Evolutionary conservation across 148 eudicot genomes (phyloP), one percentile per base, ranked within the genome.

Genomic region (Heliamphora exappendiculata): DNA sequence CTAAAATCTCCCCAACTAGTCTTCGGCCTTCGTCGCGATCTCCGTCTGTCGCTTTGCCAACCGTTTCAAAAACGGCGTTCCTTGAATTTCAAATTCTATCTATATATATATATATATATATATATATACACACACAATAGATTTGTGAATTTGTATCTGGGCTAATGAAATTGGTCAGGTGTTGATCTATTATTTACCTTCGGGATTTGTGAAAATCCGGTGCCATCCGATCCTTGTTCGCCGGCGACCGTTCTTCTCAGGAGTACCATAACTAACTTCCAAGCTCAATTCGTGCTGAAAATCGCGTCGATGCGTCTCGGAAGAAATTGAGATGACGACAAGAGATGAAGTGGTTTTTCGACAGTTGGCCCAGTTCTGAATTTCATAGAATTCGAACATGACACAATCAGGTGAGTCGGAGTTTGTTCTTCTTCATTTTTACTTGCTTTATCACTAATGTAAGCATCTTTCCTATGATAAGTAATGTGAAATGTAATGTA

Each of bases 391-490:
- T 24, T 11, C 53, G 8, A 49, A 17, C 57, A 70, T 70, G 74
- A 70, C 58, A 10, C 77, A 74, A 10, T 74, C 77, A 42, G 77
- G 77, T 74, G 37, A 74, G 77, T 4, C 73, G n/a, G n/a, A n/a
- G n/a, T n/a, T 39, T 49, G 31, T 17, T 3, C 8, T 50, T 51
- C 19, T 71, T 70, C 33, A 49, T 17, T 45, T 47, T 69, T 6
- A 10, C 19, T 50, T 6, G 3, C n/a, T 47, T 20, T 5, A 17
- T 47, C 8, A 47, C 24, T 5, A 57, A 57, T 26, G 55, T 51
- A 51, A 51, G 24, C 62, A 12, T 24, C 53, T 70, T 28, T 29
- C 24, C 0, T 16, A 22, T 36, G 33, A n/a, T 60, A 17, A 17
- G 58, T 53, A 7, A 29, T 24, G 62, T n/a, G n/a, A n/a, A n/a